Percentiles rank a stretch among this genome's conserved stretches.
These are phyloP conservation scores for Fusarium piperis DNA, from an alignment of 2,329 filamentous ascomycete species.

Conservation along the genomic window DNA sequence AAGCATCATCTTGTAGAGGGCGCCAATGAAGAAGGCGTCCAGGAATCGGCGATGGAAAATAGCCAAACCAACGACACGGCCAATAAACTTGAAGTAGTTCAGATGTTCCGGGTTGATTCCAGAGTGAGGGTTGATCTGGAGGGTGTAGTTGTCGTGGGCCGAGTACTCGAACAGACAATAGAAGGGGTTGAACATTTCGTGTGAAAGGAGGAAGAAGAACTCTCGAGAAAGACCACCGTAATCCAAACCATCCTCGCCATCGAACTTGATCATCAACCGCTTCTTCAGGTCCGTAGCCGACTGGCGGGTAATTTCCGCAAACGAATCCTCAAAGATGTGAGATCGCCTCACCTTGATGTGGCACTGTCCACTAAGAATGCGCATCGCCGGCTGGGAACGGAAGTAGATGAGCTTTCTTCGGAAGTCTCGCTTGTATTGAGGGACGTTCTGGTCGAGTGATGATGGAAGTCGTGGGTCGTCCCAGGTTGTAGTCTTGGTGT, in stretches of 20 bases:
- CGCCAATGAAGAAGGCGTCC: conserved; percentile 98
- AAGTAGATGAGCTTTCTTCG: conserved; percentile 98
- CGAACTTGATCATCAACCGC: conserved; percentile 99
- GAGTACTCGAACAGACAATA: conserved; percentile 99
- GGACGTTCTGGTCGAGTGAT: conserved; percentile 96
- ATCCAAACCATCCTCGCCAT: conserved; percentile 96
- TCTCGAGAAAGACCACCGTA: conserved; percentile 98
- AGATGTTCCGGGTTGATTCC: conserved; percentile 99
- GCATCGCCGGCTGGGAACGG: conserved; percentile 94
- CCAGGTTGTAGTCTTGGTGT: conserved; percentile 99
- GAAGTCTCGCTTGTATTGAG: conserved; percentile 99
- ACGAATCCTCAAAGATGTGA: conserved; percentile 98
- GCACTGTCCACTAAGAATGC: conserved; percentile 94
- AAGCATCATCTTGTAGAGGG: conserved; percentile 99
- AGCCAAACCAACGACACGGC: conserved; percentile 92
- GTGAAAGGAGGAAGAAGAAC: conserved; percentile 98
- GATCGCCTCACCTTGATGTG: conserved; percentile 97
- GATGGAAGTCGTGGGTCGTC: conserved; percentile 95
- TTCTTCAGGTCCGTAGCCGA: conserved; percentile 97
- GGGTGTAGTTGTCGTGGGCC: conserved; percentile 99
- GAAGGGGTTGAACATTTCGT: conserved; percentile 99
- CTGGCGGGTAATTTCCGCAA: conserved; percentile 97
- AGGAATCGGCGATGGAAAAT: conserved; percentile 98
- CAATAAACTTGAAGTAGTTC: conserved; percentile 99
- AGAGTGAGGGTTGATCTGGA: conserved; percentile 99